phyloP scores from a whole-genome alignment of 2,329 filamentous ascomycete genomes.

The Pyrenochaeta sp. region DNA sequence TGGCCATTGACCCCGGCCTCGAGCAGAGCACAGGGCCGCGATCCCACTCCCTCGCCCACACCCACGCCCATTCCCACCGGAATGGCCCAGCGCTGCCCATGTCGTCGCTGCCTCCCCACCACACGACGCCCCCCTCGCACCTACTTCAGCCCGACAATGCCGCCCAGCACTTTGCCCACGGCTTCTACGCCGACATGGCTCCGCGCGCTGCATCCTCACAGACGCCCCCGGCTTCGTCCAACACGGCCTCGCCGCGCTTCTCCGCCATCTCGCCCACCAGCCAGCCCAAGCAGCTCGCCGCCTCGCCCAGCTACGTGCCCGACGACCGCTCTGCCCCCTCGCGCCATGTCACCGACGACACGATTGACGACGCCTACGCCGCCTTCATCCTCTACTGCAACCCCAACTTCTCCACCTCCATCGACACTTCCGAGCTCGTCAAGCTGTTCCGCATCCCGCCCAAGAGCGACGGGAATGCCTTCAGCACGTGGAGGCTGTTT shows the following conservation, averaged over 20 bases:
- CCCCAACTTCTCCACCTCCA: constrained; percentile 74
- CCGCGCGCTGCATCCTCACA: constrained; percentile 45
- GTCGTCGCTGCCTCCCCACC: constrained; percentile 36
- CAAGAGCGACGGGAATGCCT: constrained; percentile 86
- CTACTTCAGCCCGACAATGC: constrained; percentile 48
- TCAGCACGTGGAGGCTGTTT: constrained; percentile 79
- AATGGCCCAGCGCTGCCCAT: constrained; percentile 25
- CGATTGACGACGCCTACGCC: constrained; percentile 83
- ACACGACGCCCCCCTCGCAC: constrained; percentile 35
- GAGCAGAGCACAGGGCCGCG: constrained; percentile 45
- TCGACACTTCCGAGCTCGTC: constrained; percentile 73
- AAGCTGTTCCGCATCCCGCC: constrained; percentile 81
- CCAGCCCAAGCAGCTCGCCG: constrained; percentile 43
- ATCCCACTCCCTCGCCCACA: too few relatives aligned
- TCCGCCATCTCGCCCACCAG: constrained; percentile 44
- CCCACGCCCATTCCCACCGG: constrained; percentile 3
- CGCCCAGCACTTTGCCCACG: constrained; percentile 39
- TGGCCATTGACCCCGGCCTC: constrained; percentile 47
- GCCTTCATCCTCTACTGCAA: constrained; percentile 91
- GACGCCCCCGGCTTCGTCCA: constrained; percentile 47
- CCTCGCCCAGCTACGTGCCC: constrained; percentile 46
- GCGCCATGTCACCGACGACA: constrained; percentile 70
- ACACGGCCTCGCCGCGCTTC: constrained; percentile 50
- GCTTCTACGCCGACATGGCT: constrained; percentile 49
- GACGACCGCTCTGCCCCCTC: constrained; percentile 68